A percentile compares a stretch with the other conserved stretches of the same genome.
phyloP scores from a whole-genome alignment of 2,329 filamentous ascomycete species.

The Alternaria novae-zelandiae region DNA sequence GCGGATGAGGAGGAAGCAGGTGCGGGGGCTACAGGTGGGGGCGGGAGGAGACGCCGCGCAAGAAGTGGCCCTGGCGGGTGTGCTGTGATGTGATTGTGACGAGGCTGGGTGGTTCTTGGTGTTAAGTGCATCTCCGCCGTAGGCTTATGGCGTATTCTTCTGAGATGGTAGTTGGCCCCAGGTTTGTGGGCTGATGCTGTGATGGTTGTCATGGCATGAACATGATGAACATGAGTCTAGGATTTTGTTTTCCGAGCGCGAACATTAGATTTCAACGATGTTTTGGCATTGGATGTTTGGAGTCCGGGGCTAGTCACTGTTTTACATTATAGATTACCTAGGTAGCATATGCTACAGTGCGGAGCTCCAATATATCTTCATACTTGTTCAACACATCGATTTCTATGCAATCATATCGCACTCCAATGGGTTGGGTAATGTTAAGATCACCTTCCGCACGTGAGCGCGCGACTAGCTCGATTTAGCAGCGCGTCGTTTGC shows the following conservation, averaged over 20 bases:
- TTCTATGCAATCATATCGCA: too few species aligned
- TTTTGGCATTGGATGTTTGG: not conserved
- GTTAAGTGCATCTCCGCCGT: not conserved
- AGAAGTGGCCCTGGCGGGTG: slow-evolving; percentile 57
- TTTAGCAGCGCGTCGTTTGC: not conserved
- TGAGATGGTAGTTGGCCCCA: not conserved
- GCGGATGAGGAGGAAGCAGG: slow-evolving; percentile 78
- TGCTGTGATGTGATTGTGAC: slow-evolving; percentile 52
- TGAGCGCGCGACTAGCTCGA: not conserved
- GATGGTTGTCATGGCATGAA: not conserved
- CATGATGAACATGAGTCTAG: not conserved
- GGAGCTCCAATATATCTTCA: not conserved
- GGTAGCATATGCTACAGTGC: not conserved
- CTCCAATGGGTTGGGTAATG: not conserved
- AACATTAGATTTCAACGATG: not conserved
- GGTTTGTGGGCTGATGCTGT: not conserved
- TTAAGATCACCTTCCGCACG: not conserved
- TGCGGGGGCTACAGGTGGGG: slow-evolving; percentile 41
- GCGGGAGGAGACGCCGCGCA: slow-evolving; percentile 54
- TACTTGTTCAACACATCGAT: not conserved
- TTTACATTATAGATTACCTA: too few species aligned
- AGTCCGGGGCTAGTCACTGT: not conserved
- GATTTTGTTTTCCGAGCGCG: not conserved
- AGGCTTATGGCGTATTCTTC: not conserved
- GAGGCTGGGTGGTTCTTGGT: not conserved